A percentile compares a stretch with the other conserved stretches of the same genome.
Conservation (phyloP, 331 rosid genomes). For the Malus hybrid region DNA sequence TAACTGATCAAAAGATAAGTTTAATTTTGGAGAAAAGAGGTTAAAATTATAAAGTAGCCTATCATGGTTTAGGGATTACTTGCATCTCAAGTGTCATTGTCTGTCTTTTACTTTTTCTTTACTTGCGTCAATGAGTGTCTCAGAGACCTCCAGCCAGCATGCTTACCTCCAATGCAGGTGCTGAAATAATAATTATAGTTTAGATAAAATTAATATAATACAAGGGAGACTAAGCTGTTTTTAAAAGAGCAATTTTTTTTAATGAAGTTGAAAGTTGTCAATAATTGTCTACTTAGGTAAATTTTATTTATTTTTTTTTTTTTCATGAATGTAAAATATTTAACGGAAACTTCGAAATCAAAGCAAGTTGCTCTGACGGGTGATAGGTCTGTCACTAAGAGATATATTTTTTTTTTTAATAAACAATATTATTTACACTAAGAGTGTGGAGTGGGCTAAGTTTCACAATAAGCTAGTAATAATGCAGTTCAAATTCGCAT, state of each 20-base stretch:
- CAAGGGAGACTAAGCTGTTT: neutral
- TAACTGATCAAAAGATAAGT: neutral
- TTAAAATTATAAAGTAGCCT: neutral
- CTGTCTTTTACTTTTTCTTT: constrained; percentile 9
- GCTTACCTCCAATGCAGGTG: constrained; percentile 1
- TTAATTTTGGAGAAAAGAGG: neutral
- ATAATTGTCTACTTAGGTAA: constrained; percentile 20
- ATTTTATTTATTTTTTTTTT: no score
- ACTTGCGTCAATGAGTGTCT: neutral
- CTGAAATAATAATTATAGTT: neutral
- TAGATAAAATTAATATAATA: neutral
- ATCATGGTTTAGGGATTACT: neutral
- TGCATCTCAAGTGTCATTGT: constrained; percentile 32
- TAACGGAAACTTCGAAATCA: constrained; percentile 16
- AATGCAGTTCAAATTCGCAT: no score
- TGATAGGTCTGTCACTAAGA: neutral
- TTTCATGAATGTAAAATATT: neutral
- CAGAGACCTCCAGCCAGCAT: neutral
- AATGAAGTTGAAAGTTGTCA: constrained; percentile 5
- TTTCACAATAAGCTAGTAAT: no score
- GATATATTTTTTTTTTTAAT: no score
- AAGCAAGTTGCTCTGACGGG: constrained; percentile 18
- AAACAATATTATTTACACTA: no score
- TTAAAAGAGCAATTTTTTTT: neutral
- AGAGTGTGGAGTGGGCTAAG: no score